Base-by-base conservation (phyloP, 2,329 filamentous ascomycete species). In the Penicillium digitatum region DNA sequence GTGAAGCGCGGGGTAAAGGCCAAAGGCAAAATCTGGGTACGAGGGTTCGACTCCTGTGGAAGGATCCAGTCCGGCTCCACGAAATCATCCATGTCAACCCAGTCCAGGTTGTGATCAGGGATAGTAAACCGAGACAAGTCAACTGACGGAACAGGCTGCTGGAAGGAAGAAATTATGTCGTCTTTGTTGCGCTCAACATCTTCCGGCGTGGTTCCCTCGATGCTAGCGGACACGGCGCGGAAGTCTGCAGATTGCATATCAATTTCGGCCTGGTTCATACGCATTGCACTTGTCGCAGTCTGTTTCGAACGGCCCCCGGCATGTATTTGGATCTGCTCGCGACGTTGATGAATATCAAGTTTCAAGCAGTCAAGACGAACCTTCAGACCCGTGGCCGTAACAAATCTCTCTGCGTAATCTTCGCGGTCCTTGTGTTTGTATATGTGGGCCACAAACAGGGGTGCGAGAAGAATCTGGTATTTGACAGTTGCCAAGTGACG, bases 31-130 rank as follows among this genome's bases (percentile, higher is more conserved):
- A 99, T 99, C 72, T 94, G 92, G 0, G 93, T 97, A 62, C 95
- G 88, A 0, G 93, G 92, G 62, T 96, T 95, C 31, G 88, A 85
- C 68, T 95, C 90, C 14, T 90, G 88, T 0, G 93, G 93, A 24
- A 96, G 76, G 51, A 96, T 92, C 93, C 93, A 97, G 70, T 96
- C 95, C 22, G 99, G 78, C 72, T 99, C 94, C 29, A 99, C 92
- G 73, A 99, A 99, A 70, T 99, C 94, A 69, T 99, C 94, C 91
- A 99, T 97, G 68, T 99, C 94, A 59, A 99, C 92, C 94, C 94
- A 99, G 52, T 87, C 91, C 63, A 91, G 86, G 67, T 99, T 94
- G 52, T 95, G 89, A 70, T 99, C 94, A 0, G 94, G 93, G 47
- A 99, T 99, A 0, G 87, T 93, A 69, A 99, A 99, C 50, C 88